Conservation (phyloP, 164 flowering plant species). For the Akebia trifoliata region DNA sequence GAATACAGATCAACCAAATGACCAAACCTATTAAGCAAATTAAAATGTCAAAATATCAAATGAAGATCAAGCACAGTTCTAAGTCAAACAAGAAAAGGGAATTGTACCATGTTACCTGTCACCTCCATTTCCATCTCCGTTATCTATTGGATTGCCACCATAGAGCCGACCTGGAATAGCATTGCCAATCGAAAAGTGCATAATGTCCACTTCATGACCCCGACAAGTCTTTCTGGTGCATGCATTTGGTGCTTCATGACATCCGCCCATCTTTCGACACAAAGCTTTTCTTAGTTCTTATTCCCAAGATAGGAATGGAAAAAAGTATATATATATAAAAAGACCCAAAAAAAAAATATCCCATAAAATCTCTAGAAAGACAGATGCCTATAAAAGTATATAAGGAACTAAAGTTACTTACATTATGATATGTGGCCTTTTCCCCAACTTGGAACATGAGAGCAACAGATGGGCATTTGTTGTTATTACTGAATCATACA, state of each 20-base stretch:
- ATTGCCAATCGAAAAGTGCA: conserved; percentile 54
- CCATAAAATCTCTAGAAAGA: neutral
- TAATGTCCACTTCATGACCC: conserved; percentile 50
- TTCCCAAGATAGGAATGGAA: neutral
- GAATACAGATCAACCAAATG: conserved; percentile 85
- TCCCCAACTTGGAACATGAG: conserved; percentile 96
- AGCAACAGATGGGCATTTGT: conserved; percentile 88
- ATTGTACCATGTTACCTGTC: conserved; percentile 50
- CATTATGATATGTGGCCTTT: conserved; percentile 74
- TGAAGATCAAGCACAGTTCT: neutral
- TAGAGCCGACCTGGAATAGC: conserved; percentile 54
- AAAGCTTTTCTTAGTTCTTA: conserved; percentile 11
- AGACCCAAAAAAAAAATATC: neutral
- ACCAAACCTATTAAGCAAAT: conserved; percentile 59
- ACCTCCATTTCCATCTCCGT: conserved; percentile 42
- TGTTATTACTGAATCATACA: conserved; percentile 42
- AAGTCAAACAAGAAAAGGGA: neutral
- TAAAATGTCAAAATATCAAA: conserved; percentile 1
- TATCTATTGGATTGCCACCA: conserved; percentile 47
- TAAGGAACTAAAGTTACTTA: conserved; percentile 30
- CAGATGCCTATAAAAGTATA: neutral
- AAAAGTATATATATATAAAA: too few relatives aligned
- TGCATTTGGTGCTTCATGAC: conserved; percentile 27
- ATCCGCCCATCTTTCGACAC: conserved; percentile 46
- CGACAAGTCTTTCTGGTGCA: conserved; percentile 42